Conservation (phyloP, 441 rosid species). For the Gossypium trilobum region DNA sequence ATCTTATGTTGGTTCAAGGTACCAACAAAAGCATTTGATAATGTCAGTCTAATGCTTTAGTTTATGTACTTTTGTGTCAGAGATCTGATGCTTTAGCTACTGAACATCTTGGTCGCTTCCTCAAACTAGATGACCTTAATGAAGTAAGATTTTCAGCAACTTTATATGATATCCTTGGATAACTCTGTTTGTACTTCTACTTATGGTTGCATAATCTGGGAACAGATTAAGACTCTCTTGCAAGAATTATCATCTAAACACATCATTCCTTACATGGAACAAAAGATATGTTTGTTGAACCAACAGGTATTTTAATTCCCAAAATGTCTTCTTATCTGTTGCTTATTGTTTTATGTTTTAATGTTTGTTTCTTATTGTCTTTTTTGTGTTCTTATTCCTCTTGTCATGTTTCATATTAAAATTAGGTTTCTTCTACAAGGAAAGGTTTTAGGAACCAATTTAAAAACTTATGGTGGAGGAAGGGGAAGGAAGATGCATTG, state of each 20-base stretch:
- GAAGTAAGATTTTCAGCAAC: conserved; percentile 41
- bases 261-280: conserved; percentile 94
- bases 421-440: conserved; percentile 84
- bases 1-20: conserved; percentile 16
- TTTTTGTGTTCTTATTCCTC: conserved; percentile 16
- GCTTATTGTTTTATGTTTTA: not conserved
- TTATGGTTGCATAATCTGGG: conserved; percentile 21
- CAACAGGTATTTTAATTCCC: conserved; percentile 54
- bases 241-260: conserved; percentile 87
- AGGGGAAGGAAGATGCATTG: conserved; percentile 77
- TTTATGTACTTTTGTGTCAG: conserved; percentile 41
- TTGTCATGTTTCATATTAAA: conserved; percentile 17
- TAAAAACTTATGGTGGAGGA: conserved; percentile 98
- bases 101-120: conserved; percentile 58
- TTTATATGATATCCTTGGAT: conserved; percentile 10
- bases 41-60: conserved; percentile 19
- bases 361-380: conserved; percentile 8
- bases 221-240: conserved; percentile 76
- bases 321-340: conserved; percentile 1
- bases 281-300: conserved; percentile 80
- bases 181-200: conserved; percentile 17
- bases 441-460: conserved; percentile 90
- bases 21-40: not conserved
- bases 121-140: conserved; percentile 58
- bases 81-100: conserved; percentile 42